Conservation (phyloP, 2,329 filamentous ascomycete genomes). For the Apiospora sp. region DNA sequence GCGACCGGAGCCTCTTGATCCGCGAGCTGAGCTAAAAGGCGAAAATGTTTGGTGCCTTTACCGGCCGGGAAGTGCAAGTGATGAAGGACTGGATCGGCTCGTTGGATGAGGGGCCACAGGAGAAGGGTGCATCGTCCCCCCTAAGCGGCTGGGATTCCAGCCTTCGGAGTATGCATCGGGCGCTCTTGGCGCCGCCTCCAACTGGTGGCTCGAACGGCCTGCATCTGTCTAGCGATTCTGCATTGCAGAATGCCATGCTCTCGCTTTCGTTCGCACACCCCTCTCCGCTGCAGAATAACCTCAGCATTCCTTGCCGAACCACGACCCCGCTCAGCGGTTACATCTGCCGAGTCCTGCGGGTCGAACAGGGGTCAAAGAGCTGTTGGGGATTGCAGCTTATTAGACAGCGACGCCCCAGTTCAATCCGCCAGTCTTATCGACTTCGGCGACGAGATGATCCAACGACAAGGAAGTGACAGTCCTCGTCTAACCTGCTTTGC, state of each 20-base stretch:
- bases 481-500: not conserved
- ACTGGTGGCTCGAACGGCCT: not conserved
- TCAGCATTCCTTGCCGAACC: not conserved
- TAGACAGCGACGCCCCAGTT: not conserved
- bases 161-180: not conserved
- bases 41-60: constrained; percentile 59
- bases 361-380: not conserved
- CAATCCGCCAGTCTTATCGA: not conserved
- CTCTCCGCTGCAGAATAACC: not conserved
- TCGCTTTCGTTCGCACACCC: not conserved
- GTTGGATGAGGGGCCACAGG: constrained; percentile 30
- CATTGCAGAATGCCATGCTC: not conserved
- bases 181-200: not conserved
- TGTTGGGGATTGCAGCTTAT: not conserved
- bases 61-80: constrained; percentile 47
- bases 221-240: not conserved
- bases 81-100: constrained; percentile 50
- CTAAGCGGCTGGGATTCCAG: not conserved
- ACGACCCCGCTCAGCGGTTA: not conserved
- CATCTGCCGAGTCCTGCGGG: not conserved
- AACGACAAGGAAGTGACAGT: not conserved
- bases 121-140: not conserved
- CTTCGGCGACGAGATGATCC: not conserved
- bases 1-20: constrained; percentile 48
- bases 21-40: constrained; percentile 48